A percentile compares a stretch with the other conserved stretches of the same genome.
phyloP scores from a whole-genome alignment of 2,329 filamentous ascomycete species.

The Chlorencoelia australis region DNA sequence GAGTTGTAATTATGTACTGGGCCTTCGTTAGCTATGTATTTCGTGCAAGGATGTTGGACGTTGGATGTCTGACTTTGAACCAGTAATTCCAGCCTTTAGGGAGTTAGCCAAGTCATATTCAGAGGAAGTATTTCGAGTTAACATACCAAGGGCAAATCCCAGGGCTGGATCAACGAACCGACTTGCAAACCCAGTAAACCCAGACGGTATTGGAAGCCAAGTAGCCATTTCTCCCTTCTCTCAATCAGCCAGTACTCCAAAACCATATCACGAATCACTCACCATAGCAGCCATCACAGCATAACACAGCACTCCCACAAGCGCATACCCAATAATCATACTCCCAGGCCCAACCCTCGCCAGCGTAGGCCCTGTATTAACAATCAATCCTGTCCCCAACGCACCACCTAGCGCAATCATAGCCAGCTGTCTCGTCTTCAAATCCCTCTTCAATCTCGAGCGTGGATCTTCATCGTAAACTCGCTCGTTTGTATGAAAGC shows the following conservation, averaged over 20 bases:
- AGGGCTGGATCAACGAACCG: conserved; percentile 73
- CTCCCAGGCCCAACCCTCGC: conserved; percentile 48
- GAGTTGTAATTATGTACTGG: conserved; percentile 69
- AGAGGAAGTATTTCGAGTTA: too few species aligned
- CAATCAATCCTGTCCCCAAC: conserved; percentile 61
- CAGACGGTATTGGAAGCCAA: conserved; percentile 67
- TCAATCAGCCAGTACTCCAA: too few species aligned
- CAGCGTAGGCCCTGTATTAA: conserved; percentile 42
- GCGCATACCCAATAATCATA: conserved; percentile 60
- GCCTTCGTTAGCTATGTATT: background rate
- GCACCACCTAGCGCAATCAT: conserved; percentile 66
- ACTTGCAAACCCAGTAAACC: conserved; percentile 72
- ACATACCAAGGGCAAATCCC: conserved; percentile 60
- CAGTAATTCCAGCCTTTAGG: conserved; percentile 26
- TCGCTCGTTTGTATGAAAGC: background rate
- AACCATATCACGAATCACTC: too few species aligned
- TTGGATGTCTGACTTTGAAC: conserved; percentile 16
- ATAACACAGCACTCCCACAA: conserved; percentile 64
- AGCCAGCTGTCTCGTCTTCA: conserved; percentile 42
- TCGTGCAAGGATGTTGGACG: background rate
- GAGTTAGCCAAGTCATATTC: too few species aligned
- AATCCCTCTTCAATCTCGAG: conserved; percentile 28
- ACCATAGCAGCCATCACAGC: conserved; percentile 73
- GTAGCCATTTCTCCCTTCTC: conserved; percentile 55
- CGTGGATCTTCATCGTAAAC: conserved; percentile 2